These are phyloP conservation scores for Metschnikowia koreensis DNA, from an alignment of 805 yeast species.

Conservation along the genomic window DNA sequence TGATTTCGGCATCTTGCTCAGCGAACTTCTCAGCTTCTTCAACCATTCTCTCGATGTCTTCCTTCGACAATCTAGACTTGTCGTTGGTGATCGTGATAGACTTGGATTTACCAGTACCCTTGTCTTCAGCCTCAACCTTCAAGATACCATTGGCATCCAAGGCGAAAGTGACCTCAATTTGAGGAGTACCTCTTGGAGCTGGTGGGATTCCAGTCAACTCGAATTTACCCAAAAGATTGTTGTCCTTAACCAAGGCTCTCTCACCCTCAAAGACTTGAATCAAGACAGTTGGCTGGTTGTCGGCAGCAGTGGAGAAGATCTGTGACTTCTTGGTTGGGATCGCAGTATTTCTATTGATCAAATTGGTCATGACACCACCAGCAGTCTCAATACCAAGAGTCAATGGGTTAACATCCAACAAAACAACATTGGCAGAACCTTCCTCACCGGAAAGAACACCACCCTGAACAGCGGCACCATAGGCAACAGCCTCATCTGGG, in stretches of 20 bases:
- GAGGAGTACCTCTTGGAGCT: constrained; percentile 24
- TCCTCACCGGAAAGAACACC: constrained; percentile 24
- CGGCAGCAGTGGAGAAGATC: constrained; percentile 23
- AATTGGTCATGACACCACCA: constrained; percentile 24
- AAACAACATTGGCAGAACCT: constrained; percentile 72
- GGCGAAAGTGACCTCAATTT: constrained; percentile 22
- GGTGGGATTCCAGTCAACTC: constrained; percentile 25
- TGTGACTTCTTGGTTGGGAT: constrained; percentile 24
- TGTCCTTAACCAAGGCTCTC: constrained; percentile 24
- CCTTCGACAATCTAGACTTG: constrained; percentile 22
- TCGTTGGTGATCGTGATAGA: constrained; percentile 22
- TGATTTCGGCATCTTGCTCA: constrained; percentile 20
- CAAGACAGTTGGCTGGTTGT: constrained; percentile 24
- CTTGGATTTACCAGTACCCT: constrained; percentile 22
- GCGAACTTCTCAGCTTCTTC: constrained; percentile 23
- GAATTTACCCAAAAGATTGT: constrained; percentile 23
- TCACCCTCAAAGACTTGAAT: constrained; percentile 23
- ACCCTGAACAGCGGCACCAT: constrained; percentile 74
- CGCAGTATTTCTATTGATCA: constrained; percentile 23
- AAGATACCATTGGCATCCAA: constrained; percentile 23
- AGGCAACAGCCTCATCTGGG: constrained; percentile 51
- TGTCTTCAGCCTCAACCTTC: constrained; percentile 22
- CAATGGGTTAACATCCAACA: constrained; percentile 25
- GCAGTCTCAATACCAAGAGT: constrained; percentile 24
- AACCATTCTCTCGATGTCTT: constrained; percentile 23